Evolutionary conservation across 2,329 filamentous ascomycete species (phyloP).

Genomic region (Hansfordia pulvinata): DNA sequence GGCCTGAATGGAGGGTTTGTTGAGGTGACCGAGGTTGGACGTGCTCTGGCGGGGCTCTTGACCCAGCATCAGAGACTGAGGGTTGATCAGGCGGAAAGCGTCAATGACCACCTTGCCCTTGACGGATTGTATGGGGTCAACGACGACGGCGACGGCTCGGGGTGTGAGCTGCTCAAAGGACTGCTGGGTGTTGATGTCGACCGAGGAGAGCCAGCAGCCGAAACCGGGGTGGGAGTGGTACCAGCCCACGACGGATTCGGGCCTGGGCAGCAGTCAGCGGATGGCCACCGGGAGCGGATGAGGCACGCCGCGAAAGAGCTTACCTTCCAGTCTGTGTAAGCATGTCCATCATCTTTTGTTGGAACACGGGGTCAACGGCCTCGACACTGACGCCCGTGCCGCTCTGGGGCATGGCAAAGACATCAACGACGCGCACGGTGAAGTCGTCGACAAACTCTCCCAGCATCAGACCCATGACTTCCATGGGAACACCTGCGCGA

Average conservation of each 20-base stretch:
- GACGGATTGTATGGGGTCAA: slow-evolving; percentile 97
- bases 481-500: slow-evolving; percentile 95
- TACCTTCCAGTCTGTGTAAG: slow-evolving; percentile 91
- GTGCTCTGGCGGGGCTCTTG: slow-evolving; percentile 97
- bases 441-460: slow-evolving; percentile 99
- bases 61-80: slow-evolving; percentile 92
- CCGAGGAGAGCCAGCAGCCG: slow-evolving; percentile 95
- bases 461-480: slow-evolving; percentile 99
- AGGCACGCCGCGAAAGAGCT: no score
- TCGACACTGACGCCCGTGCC: slow-evolving; percentile 97
- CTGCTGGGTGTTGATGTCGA: slow-evolving; percentile 99
- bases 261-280: slow-evolving; percentile 34
- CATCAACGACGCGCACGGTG: slow-evolving; percentile 94
- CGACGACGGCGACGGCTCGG: slow-evolving; percentile 91
- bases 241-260: slow-evolving; percentile 96
- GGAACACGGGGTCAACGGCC: slow-evolving; percentile 95
- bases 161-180: slow-evolving; percentile 99
- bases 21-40: slow-evolving; percentile 92
- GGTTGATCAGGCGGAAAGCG: slow-evolving; percentile 96
- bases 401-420: slow-evolving; percentile 98
- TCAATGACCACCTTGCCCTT: slow-evolving; percentile 99
- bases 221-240: slow-evolving; percentile 99
- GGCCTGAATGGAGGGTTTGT: slow-evolving; percentile 99
- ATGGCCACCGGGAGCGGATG: slow-evolving; percentile 3
- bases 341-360: slow-evolving; percentile 99